Evolutionary conservation across 169 alveolate genomes (phyloP), one percentile per base, ranked within the genome.

Genomic region (Plasmodium coatneyi): DNA sequence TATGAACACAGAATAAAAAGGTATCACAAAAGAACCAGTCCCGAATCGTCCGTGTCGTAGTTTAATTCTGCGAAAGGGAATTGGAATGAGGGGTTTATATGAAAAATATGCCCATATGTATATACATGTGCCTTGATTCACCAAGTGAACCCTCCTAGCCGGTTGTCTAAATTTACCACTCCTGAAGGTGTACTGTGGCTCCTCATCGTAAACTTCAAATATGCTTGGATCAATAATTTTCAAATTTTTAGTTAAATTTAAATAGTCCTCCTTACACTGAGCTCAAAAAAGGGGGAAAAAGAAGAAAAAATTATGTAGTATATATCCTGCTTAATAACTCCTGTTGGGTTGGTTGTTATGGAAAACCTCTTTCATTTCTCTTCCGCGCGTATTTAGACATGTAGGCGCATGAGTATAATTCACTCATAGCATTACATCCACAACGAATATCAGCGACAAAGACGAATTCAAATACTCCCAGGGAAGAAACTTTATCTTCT

Each of bases 391-490:
- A 41, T 19, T 19, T 54, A 66, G 19, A 14, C 41, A 34, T 54
- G 43, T 39, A 46, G 28, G 28, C 32, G 52, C 34, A 41, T 22
- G 74, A 14, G 49, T 16, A 32, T 0, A 25, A 66, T 32, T 22
- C 22, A 83, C 49, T 25, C 14, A 25, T 28, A 28, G 25, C 25
- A 71, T 52, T 52, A 84, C 93, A 1, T 84, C 71, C 32, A 84
- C 93, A 14, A 84, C 93, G 66, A 22, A 84, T 49, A 84, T 66
- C 28, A 84, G 7, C 10, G 93, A 84, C 30, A 84, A 19, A 5
- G 93, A 84, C 25, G 93, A 76, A 76, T 84, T 84, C 82, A 84
- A 84, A 52, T 84, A 78, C 52, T 84, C 93, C 93, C 93, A 84
- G 19, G 93, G 93, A 5, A 84, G 41, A 49, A 84, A 52, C 16